Conservation (phyloP, 2,329 filamentous ascomycete species). For the Amphichorda felina region DNA sequence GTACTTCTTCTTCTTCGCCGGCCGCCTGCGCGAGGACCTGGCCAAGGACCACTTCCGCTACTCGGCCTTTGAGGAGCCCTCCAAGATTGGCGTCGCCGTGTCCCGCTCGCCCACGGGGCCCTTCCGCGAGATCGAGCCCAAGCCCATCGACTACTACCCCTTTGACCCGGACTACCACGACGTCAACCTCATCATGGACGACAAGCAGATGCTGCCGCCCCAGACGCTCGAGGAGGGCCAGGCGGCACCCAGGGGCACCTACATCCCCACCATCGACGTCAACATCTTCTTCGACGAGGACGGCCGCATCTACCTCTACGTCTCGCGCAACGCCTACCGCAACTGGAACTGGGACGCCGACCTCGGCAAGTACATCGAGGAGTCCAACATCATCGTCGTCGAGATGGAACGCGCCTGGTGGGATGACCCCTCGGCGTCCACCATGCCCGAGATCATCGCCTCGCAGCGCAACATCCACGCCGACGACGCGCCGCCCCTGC, state of each 20-base stretch:
- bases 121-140: conserved; percentile 17
- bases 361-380: conserved; percentile 21
- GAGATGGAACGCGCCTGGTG: conserved; percentile 21
- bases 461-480: conserved; percentile 16
- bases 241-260: conserved; percentile 19
- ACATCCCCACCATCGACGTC: conserved; percentile 28
- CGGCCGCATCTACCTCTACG: conserved; percentile 20
- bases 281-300: conserved; percentile 33
- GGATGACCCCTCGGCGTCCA: conserved; percentile 18
- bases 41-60: conserved; percentile 20
- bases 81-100: conserved; percentile 21
- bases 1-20: conserved; percentile 24
- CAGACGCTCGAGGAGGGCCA: conserved; percentile 12
- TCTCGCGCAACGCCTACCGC: conserved; percentile 21
- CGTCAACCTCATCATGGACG: conserved; percentile 24
- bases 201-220: conserved; percentile 19
- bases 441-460: conserved; percentile 19
- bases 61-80: conserved; percentile 20
- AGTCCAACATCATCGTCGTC: conserved; percentile 23
- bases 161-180: conserved; percentile 22
- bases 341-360: conserved; percentile 23
- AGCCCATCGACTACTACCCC: conserved; percentile 20
- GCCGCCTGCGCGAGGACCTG: conserved; percentile 17
- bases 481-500: conserved; percentile 11
- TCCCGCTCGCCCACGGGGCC: conserved; percentile 20